Base-by-base conservation (phyloP, 1,139 yeast species). In the Sugiyamaella xylanicola region DNA sequence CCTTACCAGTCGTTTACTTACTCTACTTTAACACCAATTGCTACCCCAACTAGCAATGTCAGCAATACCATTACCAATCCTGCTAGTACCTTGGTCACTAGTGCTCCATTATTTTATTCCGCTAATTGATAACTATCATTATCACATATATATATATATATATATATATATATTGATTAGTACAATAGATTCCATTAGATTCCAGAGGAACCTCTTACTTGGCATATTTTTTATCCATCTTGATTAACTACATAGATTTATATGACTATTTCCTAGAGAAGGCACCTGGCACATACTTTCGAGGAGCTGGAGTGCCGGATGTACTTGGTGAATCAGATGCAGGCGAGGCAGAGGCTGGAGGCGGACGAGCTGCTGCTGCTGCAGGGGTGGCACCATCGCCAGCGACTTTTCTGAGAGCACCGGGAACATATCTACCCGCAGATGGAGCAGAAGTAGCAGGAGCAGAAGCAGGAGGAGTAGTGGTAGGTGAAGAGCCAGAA, bases 1-100 rank as follows among this genome's bases (percentile, higher is more conserved):
- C 48, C 56, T 5, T 35, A 22, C 15, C 46, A 36, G 17, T 36
- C 44, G n/a, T 56, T 40, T 29, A 55, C 57, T 1, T 55, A 41
- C 32, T 51, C 59, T 15, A 51, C 55, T 3, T 51, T 48, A 48
- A 59, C 62, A 2, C 54, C 62, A 9, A 44, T 54, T 7, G 58
- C 61, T 9, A 45, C 60, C 2, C 36, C 46, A 13, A 29, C 56
- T 15, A n/a, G 19, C 16, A 25, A 22, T 20, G 40, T 19, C 11
- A 42, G 4, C 20, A 5, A 29, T 1, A 19, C 42, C 22, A 46
- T 40, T 11, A 29, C 56, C 13, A 19, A 21, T 11, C 17, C 48
- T 41, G 49, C 27, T 13, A 27, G 43, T 21, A 27, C 53, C 13
- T 36, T 48, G 8, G 22, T 40, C 17, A 44, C 55, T 37, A 42